A percentile compares a stretch with the other conserved stretches of the same genome.
phyloP scores from a whole-genome alignment of 2,329 filamentous ascomycete species.

The Spiromastix sp. region DNA sequence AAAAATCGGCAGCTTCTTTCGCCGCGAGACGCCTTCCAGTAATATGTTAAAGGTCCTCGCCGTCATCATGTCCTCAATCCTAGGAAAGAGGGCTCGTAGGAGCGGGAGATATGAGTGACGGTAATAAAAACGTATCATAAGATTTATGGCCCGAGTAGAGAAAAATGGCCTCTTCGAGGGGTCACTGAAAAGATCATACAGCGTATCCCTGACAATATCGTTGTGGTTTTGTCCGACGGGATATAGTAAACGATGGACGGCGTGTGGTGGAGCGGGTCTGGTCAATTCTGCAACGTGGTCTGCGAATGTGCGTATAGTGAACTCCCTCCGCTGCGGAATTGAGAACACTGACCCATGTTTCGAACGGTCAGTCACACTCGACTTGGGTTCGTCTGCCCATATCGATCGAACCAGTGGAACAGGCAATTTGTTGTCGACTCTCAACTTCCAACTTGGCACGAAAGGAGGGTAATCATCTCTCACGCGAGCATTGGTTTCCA shows the following conservation, averaged over 20 bases:
- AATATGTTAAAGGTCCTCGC: conserved; percentile 37
- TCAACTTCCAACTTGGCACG: conserved; percentile 1
- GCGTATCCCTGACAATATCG: conserved; percentile 13
- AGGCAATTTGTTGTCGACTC: conserved; percentile 6
- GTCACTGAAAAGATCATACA: conserved; percentile 24
- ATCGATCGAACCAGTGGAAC: conserved; percentile 22
- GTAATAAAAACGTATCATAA: conserved; percentile 29
- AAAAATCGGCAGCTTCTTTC: conserved; percentile 30
- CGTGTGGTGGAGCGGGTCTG: conserved; percentile 13
- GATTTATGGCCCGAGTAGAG: conserved; percentile 33
- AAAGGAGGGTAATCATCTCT: too few relatives aligned
- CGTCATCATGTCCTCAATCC: conserved; percentile 25
- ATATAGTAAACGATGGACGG: conserved; percentile 12
- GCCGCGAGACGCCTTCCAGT: conserved; percentile 26
- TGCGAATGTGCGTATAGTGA: conserved; percentile 26
- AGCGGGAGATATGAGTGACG: conserved; percentile 20
- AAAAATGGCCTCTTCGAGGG: conserved; percentile 20
- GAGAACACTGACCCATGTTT: too few relatives aligned
- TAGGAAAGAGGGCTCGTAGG: conserved; percentile 25
- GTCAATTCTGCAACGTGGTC: conserved; percentile 31
- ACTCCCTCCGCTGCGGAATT: conserved; percentile 12
- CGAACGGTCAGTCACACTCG: neutral
- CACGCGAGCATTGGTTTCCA: too few relatives aligned
- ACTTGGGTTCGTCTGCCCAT: conserved; percentile 14
- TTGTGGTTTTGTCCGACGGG: conserved; percentile 8